Evolutionary conservation across 495 filamentous ascomycete genomes (phyloP).

Genomic region (Penicillium turbatum): DNA sequence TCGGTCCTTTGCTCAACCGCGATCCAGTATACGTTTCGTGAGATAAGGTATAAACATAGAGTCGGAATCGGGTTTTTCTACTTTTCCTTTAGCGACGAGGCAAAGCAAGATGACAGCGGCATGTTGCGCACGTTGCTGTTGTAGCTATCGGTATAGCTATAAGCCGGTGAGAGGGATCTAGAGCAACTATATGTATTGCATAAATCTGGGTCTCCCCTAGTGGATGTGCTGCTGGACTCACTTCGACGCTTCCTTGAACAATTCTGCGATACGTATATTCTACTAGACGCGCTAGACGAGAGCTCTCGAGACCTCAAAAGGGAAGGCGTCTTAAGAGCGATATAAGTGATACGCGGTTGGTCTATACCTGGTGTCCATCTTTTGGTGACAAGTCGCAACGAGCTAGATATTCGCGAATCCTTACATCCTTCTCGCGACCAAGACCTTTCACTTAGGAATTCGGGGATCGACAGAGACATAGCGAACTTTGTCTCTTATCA

Average conservation of each 20-base stretch:
- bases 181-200: constrained; percentile 12
- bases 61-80: constrained; percentile 40
- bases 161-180: constrained; percentile 13
- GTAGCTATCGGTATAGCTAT: constrained; percentile 32
- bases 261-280: constrained; percentile 23
- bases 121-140: constrained; percentile 37
- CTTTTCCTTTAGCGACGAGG: constrained; percentile 35
- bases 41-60: constrained; percentile 6
- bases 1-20: constrained; percentile 36
- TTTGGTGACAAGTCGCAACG: constrained; percentile 37
- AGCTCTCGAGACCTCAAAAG: constrained; percentile 17
- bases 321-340: constrained; percentile 18
- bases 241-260: constrained; percentile 13
- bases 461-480: constrained; percentile 28
- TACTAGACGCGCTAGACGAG: constrained; percentile 31
- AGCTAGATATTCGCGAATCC: constrained; percentile 31
- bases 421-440: constrained; percentile 15
- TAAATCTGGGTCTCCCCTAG: constrained; percentile 8
- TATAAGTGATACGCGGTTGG: constrained; percentile 27
- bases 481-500: constrained; percentile 24
- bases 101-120: constrained; percentile 23
- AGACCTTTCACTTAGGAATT: constrained; percentile 24
- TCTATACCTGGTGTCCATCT: constrained; percentile 25
- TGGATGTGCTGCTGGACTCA: constrained; percentile 8
- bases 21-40: constrained; percentile 24